phyloP scores from a whole-genome alignment of 257 asterid genomes.

The Solanum paucissectum region DNA sequence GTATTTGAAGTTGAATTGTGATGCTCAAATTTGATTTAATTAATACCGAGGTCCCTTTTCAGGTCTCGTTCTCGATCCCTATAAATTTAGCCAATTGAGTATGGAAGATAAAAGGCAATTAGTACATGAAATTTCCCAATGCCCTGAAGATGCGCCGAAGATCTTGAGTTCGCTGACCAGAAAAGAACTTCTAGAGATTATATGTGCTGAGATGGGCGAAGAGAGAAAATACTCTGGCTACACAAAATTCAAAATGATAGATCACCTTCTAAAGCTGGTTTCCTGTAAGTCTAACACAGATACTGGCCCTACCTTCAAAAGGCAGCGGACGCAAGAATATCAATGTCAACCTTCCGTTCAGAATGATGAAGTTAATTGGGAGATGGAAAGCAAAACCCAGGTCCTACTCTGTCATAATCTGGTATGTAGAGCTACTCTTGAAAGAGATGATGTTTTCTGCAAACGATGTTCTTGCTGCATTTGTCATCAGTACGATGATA shows the following conservation, averaged over 20 bases:
- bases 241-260: conserved; percentile 51
- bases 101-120: conserved; percentile 63
- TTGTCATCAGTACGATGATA: conserved; percentile 65
- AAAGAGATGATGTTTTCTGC: conserved; percentile 43
- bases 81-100: conserved; percentile 44
- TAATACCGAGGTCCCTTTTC: conserved; percentile 2
- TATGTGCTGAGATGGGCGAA: conserved; percentile 68
- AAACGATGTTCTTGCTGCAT: conserved; percentile 79
- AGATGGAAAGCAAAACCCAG: conserved; percentile 16
- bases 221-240: conserved; percentile 58
- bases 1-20: not conserved
- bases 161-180: conserved; percentile 57
- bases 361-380: conserved; percentile 20
- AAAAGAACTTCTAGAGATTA: conserved; percentile 53
- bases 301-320: conserved; percentile 28
- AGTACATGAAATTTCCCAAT: conserved; percentile 45
- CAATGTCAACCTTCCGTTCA: not conserved
- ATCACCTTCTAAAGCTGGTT: conserved; percentile 46
- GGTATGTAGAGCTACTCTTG: conserved; percentile 65
- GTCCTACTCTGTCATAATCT: conserved; percentile 42
- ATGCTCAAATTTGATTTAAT: not conserved
- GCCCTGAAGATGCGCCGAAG: conserved; percentile 52
- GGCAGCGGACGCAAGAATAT: conserved; percentile 41
- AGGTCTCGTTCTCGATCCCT: conserved; percentile 44
- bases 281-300: conserved; percentile 26